Base-by-base conservation (phyloP, 169 alveolate genomes). In the Cystoisospora suis region DNA sequence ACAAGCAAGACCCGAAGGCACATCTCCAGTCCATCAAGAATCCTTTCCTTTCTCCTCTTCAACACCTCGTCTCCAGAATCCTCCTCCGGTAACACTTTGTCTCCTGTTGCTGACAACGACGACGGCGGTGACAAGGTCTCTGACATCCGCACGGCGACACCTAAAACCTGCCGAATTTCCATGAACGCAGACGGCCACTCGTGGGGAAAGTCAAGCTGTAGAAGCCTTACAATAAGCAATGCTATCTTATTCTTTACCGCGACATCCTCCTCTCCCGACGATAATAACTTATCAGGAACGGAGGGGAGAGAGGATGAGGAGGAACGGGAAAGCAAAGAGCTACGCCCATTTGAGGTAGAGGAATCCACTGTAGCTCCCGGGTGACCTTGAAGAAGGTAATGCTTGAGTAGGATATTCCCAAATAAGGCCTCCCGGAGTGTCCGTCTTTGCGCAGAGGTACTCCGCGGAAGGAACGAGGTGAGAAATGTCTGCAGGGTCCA, bases 231-330 rank as follows among this genome's bases (percentile, higher is more conserved):
- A 17, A 72, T 9, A 12, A 72, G 46, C 23, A 72, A 32, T 5
- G 83, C 56, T 3, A 56, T 40, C 56, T 72, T 72, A 38, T 72
- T 72, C 42, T 72, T 72, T 3, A 72, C 83, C 38, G 83, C 83
- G 1, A 38, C 53, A 17, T 72, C 83, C 83, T 72, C 83, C 23
- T 17, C 42, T 53, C 29, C 36, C 9, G 15, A 12, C 20, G 77
- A 65, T 20, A 23, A 20, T 49, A 20, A 9, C 61, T 49, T 49
- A 9, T 27, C 34, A 12, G n/a, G n/a, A 20, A 9, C 61, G 61
- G 61, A 49, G n/a, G 20, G 61, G 20, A 20, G n/a, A 20, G 61
- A 9, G 20, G 61, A 49, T 20, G 61, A 9, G n/a, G 61, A 49
- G 61, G 61, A 49, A 49, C n/a, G 61, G 61, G 20, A 20, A 9